Percentiles rank a stretch among this genome's conserved stretches.
Conservation (phyloP, 768 basidiomycete genomes). For the Serendipita sp. region DNA sequence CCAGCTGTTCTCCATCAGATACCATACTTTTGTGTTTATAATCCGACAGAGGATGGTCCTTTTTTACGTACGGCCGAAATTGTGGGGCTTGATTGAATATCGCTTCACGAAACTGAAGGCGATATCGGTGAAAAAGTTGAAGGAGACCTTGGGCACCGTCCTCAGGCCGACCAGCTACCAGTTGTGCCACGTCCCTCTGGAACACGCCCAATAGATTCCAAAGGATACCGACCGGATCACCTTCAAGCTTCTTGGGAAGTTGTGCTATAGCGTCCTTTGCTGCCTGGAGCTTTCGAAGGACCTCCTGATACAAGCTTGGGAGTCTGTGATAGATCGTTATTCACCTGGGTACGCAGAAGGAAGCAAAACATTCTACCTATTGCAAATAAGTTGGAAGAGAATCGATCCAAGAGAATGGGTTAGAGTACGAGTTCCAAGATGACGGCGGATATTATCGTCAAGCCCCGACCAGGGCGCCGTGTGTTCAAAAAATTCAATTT, state of each 20-base stretch:
- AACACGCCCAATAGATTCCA: constrained; percentile 33
- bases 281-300: constrained; percentile 28
- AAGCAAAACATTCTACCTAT: constrained; percentile 27
- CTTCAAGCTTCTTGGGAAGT: constrained; percentile 39
- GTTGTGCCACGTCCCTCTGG: constrained; percentile 24
- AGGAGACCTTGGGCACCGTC: constrained; percentile 29
- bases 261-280: constrained; percentile 20
- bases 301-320: constrained; percentile 43
- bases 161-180: constrained; percentile 38
- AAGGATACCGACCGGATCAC: constrained; percentile 42
- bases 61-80: constrained; percentile 34
- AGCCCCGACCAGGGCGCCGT: constrained; percentile 9
- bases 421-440: constrained; percentile 17
- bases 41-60: not conserved
- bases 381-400: constrained; percentile 45
- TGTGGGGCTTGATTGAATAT: constrained; percentile 40
- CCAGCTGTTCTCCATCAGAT: not conserved
- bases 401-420: constrained; percentile 41
- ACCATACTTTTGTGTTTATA: not conserved
- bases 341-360: not conserved
- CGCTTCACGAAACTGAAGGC: constrained; percentile 28
- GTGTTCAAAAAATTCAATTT: constrained; percentile 36
- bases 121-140: constrained; percentile 36
- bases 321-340: constrained; percentile 27
- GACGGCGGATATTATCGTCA: not conserved